Evolutionary conservation across 371 early-diverging fungal species (phyloP).

Genomic region (Apophysomyces elegans): DNA sequence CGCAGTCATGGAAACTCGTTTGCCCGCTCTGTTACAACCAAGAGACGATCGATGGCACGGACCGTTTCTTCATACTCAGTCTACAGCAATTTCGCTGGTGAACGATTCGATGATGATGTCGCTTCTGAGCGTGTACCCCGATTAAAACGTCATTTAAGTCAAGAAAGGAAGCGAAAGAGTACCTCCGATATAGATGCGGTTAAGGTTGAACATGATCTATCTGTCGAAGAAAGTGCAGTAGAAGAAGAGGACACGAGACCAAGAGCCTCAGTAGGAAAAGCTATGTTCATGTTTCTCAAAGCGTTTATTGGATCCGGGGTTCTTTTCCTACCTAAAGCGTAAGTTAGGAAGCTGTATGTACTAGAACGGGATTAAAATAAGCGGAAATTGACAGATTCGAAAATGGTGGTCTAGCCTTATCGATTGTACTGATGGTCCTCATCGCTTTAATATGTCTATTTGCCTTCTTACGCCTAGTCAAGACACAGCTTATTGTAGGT

Average conservation of each 20-base stretch:
- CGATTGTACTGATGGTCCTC: slow-evolving; percentile 34
- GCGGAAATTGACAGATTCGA: slow-evolving; percentile 26
- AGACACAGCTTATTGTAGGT: slow-evolving; percentile 44
- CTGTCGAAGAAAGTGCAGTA: not conserved
- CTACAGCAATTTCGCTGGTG: slow-evolving; percentile 40
- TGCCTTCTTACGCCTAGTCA: slow-evolving; percentile 33
- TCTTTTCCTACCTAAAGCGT: slow-evolving; percentile 20
- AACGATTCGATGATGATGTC: slow-evolving; percentile 20
- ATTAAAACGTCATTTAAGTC: not conserved
- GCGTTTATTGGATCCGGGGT: slow-evolving; percentile 18
- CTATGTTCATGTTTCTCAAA: slow-evolving; percentile 22
- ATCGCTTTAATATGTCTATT: slow-evolving; percentile 36
- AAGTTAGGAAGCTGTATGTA: not conserved
- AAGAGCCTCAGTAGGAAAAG: slow-evolving; percentile 14
- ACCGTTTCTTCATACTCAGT: slow-evolving; percentile 34
- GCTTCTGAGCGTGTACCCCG: not conserved
- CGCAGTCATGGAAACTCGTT: slow-evolving; percentile 9
- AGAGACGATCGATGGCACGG: slow-evolving; percentile 24
- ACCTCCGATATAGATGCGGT: not conserved
- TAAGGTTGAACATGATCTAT: not conserved
- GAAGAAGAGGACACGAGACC: slow-evolving; percentile 1
- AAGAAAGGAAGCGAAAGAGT: slow-evolving; percentile 1
- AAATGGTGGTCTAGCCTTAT: slow-evolving; percentile 38
- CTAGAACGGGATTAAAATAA: not conserved
- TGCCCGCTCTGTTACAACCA: not conserved